phyloP scores from a whole-genome alignment of 176 grass and related monocot genomes.

The Elymus sibiricus region DNA sequence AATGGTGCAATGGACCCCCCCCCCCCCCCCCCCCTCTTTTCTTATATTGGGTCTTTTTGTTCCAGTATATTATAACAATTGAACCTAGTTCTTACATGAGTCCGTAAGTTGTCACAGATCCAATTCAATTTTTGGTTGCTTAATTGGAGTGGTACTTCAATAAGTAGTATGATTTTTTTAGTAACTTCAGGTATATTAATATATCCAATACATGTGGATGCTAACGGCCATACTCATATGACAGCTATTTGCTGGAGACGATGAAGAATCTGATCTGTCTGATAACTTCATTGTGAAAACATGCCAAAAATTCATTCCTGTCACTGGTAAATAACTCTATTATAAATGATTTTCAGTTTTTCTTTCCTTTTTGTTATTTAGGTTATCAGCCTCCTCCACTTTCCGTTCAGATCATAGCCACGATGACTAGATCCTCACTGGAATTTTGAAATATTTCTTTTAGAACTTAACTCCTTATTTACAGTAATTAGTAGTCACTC shows the following conservation, averaged over 20 bases:
- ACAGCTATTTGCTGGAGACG: conserved; percentile 84
- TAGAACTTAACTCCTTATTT: not conserved
- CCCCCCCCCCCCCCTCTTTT: not conserved
- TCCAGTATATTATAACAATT: not conserved
- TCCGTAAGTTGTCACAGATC: not conserved
- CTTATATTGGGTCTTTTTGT: not conserved
- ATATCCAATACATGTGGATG: not conserved
- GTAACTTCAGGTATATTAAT: not conserved
- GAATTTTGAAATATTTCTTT: conserved; percentile 8
- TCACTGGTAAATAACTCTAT: conserved; percentile 57
- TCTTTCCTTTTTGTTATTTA: conserved; percentile 6
- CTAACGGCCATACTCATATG: conserved; percentile 24
- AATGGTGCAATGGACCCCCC: not conserved
- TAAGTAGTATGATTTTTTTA: not conserved
- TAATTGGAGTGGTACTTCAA: conserved; percentile 9
- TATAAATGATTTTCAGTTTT: conserved; percentile 17
- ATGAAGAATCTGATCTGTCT: conserved; percentile 83
- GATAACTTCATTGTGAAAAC: conserved; percentile 99
- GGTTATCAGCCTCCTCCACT: not conserved
- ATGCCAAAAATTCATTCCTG: conserved; percentile 93
- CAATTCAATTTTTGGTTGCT: not conserved
- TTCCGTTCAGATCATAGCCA: conserved; percentile 4
- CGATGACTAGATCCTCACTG: not conserved
- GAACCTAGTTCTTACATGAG: conserved; percentile 5
- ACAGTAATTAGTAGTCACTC: not conserved